Conservation (phyloP, 176 grass and related monocot species). For the Eleusine coracana region DNA sequence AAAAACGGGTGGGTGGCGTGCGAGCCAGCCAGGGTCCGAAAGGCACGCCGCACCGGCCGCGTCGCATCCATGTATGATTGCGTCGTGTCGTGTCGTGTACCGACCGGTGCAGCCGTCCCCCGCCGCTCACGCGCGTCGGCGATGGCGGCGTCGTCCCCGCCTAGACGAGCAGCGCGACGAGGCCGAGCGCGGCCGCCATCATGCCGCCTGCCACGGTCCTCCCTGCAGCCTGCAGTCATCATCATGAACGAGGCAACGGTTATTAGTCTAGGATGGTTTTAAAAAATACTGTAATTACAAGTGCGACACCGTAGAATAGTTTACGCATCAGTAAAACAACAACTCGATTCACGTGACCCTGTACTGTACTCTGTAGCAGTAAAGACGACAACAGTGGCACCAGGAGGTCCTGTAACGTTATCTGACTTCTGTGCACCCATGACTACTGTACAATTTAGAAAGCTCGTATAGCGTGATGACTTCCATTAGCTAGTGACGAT, state of each 20-base stretch:
- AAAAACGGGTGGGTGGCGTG: constrained; percentile 22
- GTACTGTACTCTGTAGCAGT: not conserved
- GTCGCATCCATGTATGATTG: not conserved
- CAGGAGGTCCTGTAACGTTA: not conserved
- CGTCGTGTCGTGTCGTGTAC: not conserved
- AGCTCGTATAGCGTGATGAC: not conserved
- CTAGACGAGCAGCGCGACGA: constrained; percentile 50
- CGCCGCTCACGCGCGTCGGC: no score
- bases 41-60: constrained; percentile 16
- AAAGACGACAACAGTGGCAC: not conserved
- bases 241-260: not conserved
- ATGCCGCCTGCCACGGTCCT: constrained; percentile 37
- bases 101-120: not conserved
- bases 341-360: not conserved
- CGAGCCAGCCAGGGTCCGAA: not conserved
- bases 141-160: not conserved
- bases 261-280: not conserved
- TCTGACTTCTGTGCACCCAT: not conserved
- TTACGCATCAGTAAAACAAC: no score
- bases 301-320: no score
- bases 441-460: not conserved
- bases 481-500: not conserved
- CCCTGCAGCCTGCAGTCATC: constrained; percentile 46
- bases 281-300: not conserved
- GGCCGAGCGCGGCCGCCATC: constrained; percentile 46